A percentile compares a stretch with the other conserved stretches of the same genome.
These are phyloP conservation scores for Massariosphaeria phaeospora DNA, from an alignment of 495 filamentous ascomycete genomes.

Conservation along the genomic window DNA sequence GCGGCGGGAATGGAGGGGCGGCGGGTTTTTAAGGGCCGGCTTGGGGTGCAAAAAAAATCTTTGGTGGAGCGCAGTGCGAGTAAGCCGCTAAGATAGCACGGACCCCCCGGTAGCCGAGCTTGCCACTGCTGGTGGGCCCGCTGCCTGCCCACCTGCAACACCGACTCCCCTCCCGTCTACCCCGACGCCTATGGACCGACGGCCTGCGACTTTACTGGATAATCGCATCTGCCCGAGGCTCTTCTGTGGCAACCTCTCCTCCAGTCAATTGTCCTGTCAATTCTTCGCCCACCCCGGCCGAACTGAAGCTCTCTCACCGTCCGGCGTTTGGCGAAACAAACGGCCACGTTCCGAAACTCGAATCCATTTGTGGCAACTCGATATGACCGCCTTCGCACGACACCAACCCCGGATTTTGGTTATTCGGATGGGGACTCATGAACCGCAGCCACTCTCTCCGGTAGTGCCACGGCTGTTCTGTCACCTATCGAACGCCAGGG, in stretches of 20 bases:
- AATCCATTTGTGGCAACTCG: constrained; percentile 21
- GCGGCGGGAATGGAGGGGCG: constrained; percentile 10
- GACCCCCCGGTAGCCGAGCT: not conserved
- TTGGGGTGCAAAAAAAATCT: constrained; percentile 9
- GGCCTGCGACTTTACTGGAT: not conserved
- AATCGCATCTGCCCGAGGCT: too few species aligned
- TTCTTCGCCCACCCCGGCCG: too few species aligned
- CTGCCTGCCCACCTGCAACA: not conserved
- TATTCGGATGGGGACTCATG: constrained; percentile 4
- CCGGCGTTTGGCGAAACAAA: not conserved
- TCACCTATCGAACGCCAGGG: not conserved
- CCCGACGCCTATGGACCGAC: too few species aligned
- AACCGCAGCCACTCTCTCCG: not conserved
- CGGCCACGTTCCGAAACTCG: constrained; percentile 5
- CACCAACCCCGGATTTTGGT: constrained; percentile 4
- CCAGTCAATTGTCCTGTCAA: too few species aligned
- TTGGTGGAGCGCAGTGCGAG: constrained; percentile 7
- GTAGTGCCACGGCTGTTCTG: constrained; percentile 9
- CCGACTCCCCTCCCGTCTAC: too few species aligned
- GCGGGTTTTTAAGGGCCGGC: constrained; percentile 11
- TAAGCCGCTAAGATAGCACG: constrained; percentile 19
- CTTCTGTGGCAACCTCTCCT: too few species aligned
- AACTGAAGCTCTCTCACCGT: not conserved
- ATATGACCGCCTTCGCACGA: constrained; percentile 23
- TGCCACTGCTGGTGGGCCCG: not conserved